Percentiles rank a stretch among this genome's conserved stretches.
Conservation (phyloP, 1,284 basidiomycete species). For the Volvariella surrecta region DNA sequence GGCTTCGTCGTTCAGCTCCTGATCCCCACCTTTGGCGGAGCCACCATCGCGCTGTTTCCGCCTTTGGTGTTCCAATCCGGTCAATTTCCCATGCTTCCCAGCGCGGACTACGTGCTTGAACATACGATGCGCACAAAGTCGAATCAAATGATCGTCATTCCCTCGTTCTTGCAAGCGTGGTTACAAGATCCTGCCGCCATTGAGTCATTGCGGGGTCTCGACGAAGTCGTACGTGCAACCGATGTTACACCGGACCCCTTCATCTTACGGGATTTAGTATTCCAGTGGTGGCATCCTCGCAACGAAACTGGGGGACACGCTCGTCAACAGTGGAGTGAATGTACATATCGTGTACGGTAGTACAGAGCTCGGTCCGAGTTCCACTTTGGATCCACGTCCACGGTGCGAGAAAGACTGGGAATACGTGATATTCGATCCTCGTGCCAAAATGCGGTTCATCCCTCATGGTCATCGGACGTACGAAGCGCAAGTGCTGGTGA, state of each 20-base stretch:
- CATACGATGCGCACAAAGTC: constrained; percentile 16
- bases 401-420: constrained; percentile 15
- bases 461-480: constrained; percentile 31
- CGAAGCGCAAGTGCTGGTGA: constrained; percentile 29
- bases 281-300: constrained; percentile 11
- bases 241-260: not conserved
- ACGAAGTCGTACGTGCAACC: constrained; percentile 14
- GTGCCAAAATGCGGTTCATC: constrained; percentile 22
- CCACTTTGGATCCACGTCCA: constrained; percentile 2
- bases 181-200: constrained; percentile 13
- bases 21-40: constrained; percentile 12
- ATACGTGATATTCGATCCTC: constrained; percentile 20
- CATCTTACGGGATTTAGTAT: constrained; percentile 5
- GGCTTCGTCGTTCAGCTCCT: constrained; percentile 16
- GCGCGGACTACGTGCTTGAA: constrained; percentile 19
- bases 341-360: constrained; percentile 10
- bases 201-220: constrained; percentile 13
- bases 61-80: constrained; percentile 14
- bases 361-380: constrained; percentile 11
- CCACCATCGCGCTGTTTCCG: constrained; percentile 17
- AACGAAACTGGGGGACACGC: constrained; percentile 9
- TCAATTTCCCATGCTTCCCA: constrained; percentile 14
- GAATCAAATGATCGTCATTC: constrained; percentile 15
- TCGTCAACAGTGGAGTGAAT: constrained; percentile 11
- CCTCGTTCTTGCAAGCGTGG: constrained; percentile 20